Evolutionary conservation across 768 basidiomycete species (phyloP), one percentile per base, ranked within the genome.

Genomic region (Termitomyces sp.): DNA sequence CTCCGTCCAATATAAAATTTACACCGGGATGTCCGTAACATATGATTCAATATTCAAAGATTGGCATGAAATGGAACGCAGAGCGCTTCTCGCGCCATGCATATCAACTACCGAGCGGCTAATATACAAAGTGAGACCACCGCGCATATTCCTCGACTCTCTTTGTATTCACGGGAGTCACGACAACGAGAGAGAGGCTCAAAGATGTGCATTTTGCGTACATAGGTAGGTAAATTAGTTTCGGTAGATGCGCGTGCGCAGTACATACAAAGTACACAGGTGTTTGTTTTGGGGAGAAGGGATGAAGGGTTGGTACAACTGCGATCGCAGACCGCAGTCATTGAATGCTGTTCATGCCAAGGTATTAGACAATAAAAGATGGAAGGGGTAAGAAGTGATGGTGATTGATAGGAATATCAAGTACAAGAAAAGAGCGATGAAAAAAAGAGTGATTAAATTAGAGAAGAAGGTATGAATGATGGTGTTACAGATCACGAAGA

Each of bases 291-390:
- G n/a, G n/a, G n/a, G n/a, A n/a, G n/a, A n/a, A n/a, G n/a, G n/a
- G n/a, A n/a, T n/a, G n/a, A n/a, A n/a, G 38, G 3, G 5, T 18
- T 43, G 23, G 33, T 45, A 46, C 36, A 53, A 29, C 45, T 39
- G 52, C 44, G 52, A 53, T 53, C 43, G 36, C 52, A 53, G 52
- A 53, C 38, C 52, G 52, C 52, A 15, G 52, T 22, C 29, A n/a
- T n/a, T 39, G 20, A n/a, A 16, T 11, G 29, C 29, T 29, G 29
- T 29, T 29, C 3, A 29, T 22, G 40, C 29, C 29, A 29, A 7
- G 13, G 35, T 18, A 50, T 50, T 50, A 40, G 16, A 35, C 7
- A 3, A 27, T 38, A 29, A 50, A 49, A 50, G 36, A 50, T 33
- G 48, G 44, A 29, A 25, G 42, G 23, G 23, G 23, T n/a, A 45